Evolutionary conservation across 805 yeast species (phyloP), one percentile per base, ranked within the genome.

Genomic region (Phaffomyces thermotolerans): DNA sequence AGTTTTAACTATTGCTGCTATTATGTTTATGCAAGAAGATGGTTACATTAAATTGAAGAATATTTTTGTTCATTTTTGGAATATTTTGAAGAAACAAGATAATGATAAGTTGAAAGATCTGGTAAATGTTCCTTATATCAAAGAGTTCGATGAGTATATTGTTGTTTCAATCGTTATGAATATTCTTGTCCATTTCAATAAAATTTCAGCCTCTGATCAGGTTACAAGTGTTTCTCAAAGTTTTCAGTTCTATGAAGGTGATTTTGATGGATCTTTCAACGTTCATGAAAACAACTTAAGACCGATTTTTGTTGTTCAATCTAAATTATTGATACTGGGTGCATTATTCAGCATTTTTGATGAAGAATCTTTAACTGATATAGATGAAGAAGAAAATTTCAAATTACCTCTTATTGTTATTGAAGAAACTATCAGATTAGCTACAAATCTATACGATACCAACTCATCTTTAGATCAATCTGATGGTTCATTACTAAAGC

Each of bases 21-120:
- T 79, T 22, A 56, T 72, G n/a, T 69, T 80, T 37, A 63, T 79
- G 44, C 81, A 79, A 52, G 56, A 64, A 35, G 75, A 73, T 8
- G 79, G 80, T 4, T 71, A 71, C 43, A 53, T 60, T 3, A 52
- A 49, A 6, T 53, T 71, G 37, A 61, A 60, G 34, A 58, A 63
- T 4, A 34, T 52, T 36, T 29, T 58, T 47, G 10, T 58, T 48
- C 49, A 56, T 49, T 62, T 58, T 47, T 53, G 63, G 45, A 49
- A 50, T 18, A 36, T 57, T 30, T 44, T 66, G 32, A 45, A 36
- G 0, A 17, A 36, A 1, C 46, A 58, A 13, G 60, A 57, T 18
- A 51, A 54, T 13, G 51, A 53, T 31, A 49, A 61, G 43, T 36
- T 63, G 38, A 40, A 59, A 31, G 52, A 63, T 37, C 48, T 67